These are phyloP conservation scores for Seminavis robusta DNA, from an alignment of 108 stramenopile genomes.

Conservation along the genomic window DNA sequence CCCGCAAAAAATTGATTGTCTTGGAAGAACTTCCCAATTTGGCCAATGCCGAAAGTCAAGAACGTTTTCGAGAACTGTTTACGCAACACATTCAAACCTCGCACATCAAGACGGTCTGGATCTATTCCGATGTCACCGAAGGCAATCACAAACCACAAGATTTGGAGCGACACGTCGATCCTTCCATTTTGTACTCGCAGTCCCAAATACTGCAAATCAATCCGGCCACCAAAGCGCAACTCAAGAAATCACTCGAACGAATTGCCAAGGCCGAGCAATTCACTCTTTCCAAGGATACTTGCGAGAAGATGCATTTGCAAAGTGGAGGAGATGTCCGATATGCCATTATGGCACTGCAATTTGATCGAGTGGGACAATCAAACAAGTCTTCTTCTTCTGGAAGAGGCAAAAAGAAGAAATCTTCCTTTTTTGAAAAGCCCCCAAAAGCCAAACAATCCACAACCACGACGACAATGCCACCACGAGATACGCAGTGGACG, in stretches of 20 bases:
- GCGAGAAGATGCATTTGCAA: slow-evolving; percentile 58
- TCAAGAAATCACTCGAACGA: slow-evolving; percentile 59
- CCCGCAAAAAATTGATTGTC: slow-evolving; percentile 44
- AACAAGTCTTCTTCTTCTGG: neutral
- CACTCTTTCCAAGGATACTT: slow-evolving; percentile 18
- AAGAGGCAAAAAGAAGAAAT: neutral
- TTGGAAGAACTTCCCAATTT: slow-evolving; percentile 77
- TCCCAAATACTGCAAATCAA: slow-evolving; percentile 60
- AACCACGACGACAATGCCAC: slow-evolving; percentile 15
- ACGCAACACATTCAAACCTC: slow-evolving; percentile 49
- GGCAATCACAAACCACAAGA: slow-evolving; percentile 77
- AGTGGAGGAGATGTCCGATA: slow-evolving; percentile 81
- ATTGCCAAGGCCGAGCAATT: slow-evolving; percentile 27
- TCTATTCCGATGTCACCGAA: slow-evolving; percentile 75
- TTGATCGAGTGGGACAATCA: slow-evolving; percentile 24
- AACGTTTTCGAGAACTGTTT: slow-evolving; percentile 64
- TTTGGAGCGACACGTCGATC: slow-evolving; percentile 63
- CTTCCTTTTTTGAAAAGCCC: neutral
- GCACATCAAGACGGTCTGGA: slow-evolving; percentile 56
- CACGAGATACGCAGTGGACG: slow-evolving; percentile 60
- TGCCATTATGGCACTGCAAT: slow-evolving; percentile 80
- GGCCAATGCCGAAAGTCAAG: slow-evolving; percentile 41
- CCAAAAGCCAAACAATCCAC: neutral
- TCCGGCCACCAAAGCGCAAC: slow-evolving; percentile 67
- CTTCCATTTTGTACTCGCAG: slow-evolving; percentile 43